A percentile compares a stretch with the other conserved stretches of the same genome.
phyloP scores from a whole-genome alignment of 441 rosid genomes.

The Gossypium davidsonii region DNA sequence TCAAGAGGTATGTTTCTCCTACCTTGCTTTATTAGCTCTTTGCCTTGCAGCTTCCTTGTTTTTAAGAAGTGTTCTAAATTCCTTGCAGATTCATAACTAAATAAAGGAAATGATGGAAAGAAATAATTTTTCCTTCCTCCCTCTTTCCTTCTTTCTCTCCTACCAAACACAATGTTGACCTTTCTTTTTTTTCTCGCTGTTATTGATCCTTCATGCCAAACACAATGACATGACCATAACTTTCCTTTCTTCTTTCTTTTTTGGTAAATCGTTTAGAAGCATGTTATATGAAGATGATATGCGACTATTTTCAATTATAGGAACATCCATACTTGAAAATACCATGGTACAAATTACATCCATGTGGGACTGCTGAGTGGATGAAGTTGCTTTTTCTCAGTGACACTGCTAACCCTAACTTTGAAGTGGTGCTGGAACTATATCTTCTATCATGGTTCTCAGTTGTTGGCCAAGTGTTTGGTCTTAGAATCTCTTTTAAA shows the following conservation, averaged over 20 bases:
- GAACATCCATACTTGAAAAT: conserved; percentile 87
- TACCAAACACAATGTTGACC: background rate
- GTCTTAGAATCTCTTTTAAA: conserved; percentile 45
- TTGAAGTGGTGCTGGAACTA: conserved; percentile 25
- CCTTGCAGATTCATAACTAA: background rate
- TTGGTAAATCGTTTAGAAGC: background rate
- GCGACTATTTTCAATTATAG: conserved; percentile 24
- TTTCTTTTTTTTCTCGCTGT: no score
- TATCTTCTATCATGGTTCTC: conserved; percentile 87
- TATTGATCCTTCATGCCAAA: background rate
- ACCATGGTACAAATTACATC: conserved; percentile 93
- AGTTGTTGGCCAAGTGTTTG: conserved; percentile 76
- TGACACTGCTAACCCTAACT: conserved; percentile 18
- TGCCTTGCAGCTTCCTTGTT: background rate
- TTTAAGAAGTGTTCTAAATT: background rate
- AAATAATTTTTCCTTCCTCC: background rate
- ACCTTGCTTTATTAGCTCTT: background rate
- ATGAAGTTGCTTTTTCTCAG: conserved; percentile 55
- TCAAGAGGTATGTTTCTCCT: conserved; percentile 44
- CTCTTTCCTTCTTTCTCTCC: background rate
- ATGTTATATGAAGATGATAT: background rate
- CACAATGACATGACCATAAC: background rate
- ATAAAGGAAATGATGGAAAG: background rate
- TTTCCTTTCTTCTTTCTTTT: background rate
- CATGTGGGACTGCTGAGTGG: conserved; percentile 86